Percentiles rank a stretch among this genome's conserved stretches.
phyloP scores from a whole-genome alignment of 805 yeast species.

The Cyberlindnera nakhonratchasimensis region DNA sequence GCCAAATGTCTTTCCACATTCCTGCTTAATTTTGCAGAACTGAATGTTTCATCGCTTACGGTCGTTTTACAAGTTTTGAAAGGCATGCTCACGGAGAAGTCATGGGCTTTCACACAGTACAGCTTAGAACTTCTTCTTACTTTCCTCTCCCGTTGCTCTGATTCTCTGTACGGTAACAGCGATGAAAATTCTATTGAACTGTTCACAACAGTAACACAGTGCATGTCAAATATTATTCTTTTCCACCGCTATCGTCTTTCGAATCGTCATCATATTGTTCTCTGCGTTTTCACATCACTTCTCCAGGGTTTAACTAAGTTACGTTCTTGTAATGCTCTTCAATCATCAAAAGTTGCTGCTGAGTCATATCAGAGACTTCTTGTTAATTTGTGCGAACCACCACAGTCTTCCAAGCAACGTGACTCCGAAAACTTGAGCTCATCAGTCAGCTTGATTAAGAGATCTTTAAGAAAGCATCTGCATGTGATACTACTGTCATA shows the following conservation, averaged over 20 bases:
- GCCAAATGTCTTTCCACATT: constrained; percentile 19
- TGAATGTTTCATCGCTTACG: constrained; percentile 1
- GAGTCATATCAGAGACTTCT: constrained; percentile 54
- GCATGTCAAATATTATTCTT: constrained; percentile 58
- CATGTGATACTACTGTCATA: constrained; percentile 59
- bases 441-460: constrained; percentile 50
- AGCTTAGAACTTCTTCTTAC: constrained; percentile 53
- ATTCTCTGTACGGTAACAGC: neutral
- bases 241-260: constrained; percentile 68
- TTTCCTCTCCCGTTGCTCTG: constrained; percentile 31
- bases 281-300: constrained; percentile 45
- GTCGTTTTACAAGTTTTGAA: constrained; percentile 31
- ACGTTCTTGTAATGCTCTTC: constrained; percentile 24
- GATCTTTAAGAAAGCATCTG: constrained; percentile 59
- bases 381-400: constrained; percentile 72
- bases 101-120: constrained; percentile 65
- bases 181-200: constrained; percentile 10
- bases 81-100: constrained; percentile 41
- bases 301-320: constrained; percentile 43
- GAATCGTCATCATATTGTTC: constrained; percentile 68
- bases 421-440: constrained; percentile 45
- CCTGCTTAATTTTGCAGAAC: neutral
- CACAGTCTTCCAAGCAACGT: constrained; percentile 29
- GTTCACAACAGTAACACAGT: constrained; percentile 38
- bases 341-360: constrained; percentile 34